phyloP scores from a whole-genome alignment of 352 stramenopile species.

The Globisporangium heterothallicum region DNA sequence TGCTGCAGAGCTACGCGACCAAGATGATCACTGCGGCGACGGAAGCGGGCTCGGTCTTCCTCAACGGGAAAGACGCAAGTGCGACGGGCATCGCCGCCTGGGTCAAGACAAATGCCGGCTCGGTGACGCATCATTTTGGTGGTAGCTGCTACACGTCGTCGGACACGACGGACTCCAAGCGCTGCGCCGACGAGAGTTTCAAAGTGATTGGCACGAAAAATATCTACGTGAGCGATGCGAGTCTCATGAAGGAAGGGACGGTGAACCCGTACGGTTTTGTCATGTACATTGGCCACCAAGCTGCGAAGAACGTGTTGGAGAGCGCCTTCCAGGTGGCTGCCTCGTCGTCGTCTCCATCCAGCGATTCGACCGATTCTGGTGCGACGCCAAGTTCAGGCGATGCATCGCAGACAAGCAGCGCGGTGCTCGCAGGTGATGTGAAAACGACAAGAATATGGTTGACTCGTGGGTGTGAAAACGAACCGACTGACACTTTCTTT shows the following conservation, averaged over 20 bases:
- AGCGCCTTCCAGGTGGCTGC: conserved; percentile 18
- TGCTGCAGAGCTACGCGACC: conserved; percentile 7
- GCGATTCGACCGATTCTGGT: neutral
- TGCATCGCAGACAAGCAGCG: neutral
- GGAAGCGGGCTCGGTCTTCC: conserved; percentile 4
- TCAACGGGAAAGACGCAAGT: neutral
- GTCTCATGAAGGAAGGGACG: conserved; percentile 25
- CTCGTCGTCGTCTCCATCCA: neutral
- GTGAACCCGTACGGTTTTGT: conserved; percentile 30
- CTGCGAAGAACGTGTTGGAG: conserved; percentile 28
- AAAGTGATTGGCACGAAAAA: conserved; percentile 23
- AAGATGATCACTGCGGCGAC: conserved; percentile 10
- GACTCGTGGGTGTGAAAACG: no score
- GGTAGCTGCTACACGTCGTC: conserved; percentile 27
- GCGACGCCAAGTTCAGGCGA: neutral
- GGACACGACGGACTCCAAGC: conserved; percentile 18
- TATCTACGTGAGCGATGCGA: conserved; percentile 24
- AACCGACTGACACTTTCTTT: no score
- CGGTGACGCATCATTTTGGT: conserved; percentile 24
- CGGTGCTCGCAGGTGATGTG: neutral
- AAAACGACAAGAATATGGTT: no score
- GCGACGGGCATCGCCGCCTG: conserved; percentile 5
- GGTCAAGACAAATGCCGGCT: conserved; percentile 10
- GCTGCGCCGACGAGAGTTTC: conserved; percentile 22
- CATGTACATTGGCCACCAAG: conserved; percentile 29